These are phyloP conservation scores for Cladosporium sphaerospermum DNA, from an alignment of 2,329 filamentous ascomycete genomes.

Conservation along the genomic window DNA sequence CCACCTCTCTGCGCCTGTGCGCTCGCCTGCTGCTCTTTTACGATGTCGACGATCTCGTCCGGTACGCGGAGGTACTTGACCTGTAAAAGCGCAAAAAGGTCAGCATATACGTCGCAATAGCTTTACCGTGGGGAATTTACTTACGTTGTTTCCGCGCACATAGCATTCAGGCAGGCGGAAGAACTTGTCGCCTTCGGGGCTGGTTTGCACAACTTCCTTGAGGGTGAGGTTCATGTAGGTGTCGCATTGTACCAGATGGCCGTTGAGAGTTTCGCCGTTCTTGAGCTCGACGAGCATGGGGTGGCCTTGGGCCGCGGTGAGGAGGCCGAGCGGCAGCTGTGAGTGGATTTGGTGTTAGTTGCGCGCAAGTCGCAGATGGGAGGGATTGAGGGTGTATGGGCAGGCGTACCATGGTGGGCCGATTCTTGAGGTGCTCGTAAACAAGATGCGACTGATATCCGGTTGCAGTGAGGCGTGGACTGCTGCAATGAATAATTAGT, in stretches of 20 bases:
- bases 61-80: conserved; percentile 97
- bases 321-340: conserved; percentile 65
- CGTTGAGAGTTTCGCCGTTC: conserved; percentile 95
- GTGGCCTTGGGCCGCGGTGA: conserved; percentile 94
- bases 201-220: conserved; percentile 95
- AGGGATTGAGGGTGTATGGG: conserved; percentile 5
- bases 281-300: conserved; percentile 97
- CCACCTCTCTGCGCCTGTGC: conserved; percentile 52
- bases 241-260: conserved; percentile 91
- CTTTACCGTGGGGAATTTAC: conserved; percentile 24
- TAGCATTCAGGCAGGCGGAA: conserved; percentile 89
- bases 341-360: neutral
- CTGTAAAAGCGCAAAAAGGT: conserved; percentile 42
- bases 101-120: neutral
- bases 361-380: conserved; percentile 13
- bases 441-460: neutral
- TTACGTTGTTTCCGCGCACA: conserved; percentile 92
- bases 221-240: conserved; percentile 99
- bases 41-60: conserved; percentile 91
- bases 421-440: neutral
- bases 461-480: no score
- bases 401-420: conserved; percentile 19
- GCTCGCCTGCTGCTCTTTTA: conserved; percentile 80
- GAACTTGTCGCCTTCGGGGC: conserved; percentile 90
- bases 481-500: no score